Base-by-base conservation (phyloP, 352 stramenopile species). In the Pythium graminicola region DNA sequence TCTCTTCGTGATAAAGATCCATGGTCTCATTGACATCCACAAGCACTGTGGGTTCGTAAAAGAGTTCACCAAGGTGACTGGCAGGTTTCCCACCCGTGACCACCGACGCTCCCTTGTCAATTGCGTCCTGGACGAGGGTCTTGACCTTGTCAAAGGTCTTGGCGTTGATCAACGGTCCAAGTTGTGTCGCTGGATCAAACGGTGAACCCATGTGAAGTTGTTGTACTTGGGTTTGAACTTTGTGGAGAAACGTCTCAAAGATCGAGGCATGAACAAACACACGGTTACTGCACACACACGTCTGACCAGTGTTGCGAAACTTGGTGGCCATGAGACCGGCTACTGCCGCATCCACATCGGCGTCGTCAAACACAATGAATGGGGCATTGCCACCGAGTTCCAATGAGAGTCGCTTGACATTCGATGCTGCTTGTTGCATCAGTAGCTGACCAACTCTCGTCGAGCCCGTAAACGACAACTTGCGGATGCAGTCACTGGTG, bases 91-190 rank as follows among this genome's bases (percentile, higher is more conserved):
- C 95, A 38, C 95, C 95, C 14, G 78, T 62, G 6, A 98, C 64
- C 50, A 81, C 70, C 16, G 55, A 85, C 0, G 95, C 95, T 2
- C 96, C 96, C 41, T 98, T 91, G 19, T 69, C 69, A 0, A 98
- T 50, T 8, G 96, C 95, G 35, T 97, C 85, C 11, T 90, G 56
- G 22, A 99, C 88, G 4, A 89, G 57, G 42, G 72, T 69, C 33
- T 79, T 70, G 45, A 89, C 85, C 64, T 93, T 97, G 14, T 96
- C 58, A 50, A 96, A 87, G 8, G 93, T 95, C 32, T 80, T 69
- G n/a, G 53, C 54, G 26, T 95, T 94, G 60, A 99, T 99, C 11
- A 99, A 51, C n/a, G 96, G 96, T 4, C 95, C 97, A 39, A 99
- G 76, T 14, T 81, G 83, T n/a, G 72, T 81, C n/a, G 67, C 65